A percentile compares a stretch with the other conserved stretches of the same genome.
These are phyloP conservation scores for Neoboletus magnificus DNA, from an alignment of 768 basidiomycete genomes.

Conservation along the genomic window DNA sequence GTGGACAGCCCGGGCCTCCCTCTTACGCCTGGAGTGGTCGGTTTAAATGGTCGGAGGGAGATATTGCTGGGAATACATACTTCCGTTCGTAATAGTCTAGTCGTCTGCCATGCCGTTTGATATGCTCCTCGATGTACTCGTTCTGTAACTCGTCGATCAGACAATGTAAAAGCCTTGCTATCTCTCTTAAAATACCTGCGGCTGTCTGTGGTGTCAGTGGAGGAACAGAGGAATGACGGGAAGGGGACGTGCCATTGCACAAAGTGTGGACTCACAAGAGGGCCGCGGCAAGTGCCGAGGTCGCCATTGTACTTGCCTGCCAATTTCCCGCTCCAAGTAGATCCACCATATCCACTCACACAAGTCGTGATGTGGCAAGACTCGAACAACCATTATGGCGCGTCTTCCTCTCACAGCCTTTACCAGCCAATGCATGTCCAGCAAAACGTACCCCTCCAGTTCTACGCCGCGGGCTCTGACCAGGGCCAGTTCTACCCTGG, in stretches of 20 bases:
- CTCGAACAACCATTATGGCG: conserved; percentile 51
- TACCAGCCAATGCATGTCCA: conserved; percentile 51
- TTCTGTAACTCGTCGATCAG: conserved; percentile 53
- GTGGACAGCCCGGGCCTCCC: conserved; percentile 75
- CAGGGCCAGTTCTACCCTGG: conserved; percentile 62
- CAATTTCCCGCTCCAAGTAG: not conserved
- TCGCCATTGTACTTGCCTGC: no score
- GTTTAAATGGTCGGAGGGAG: not conserved
- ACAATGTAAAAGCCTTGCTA: not conserved
- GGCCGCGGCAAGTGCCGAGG: conserved; percentile 31
- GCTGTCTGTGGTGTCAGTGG: conserved; percentile 39
- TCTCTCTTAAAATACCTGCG: conserved; percentile 49
- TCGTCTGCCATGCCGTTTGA: conserved; percentile 93
- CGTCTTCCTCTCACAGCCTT: conserved; percentile 53
- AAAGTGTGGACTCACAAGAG: not conserved
- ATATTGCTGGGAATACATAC: conserved; percentile 44
- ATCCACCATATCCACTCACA: not conserved
- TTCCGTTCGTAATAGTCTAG: conserved; percentile 95
- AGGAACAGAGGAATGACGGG: not conserved
- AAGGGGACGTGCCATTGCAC: conserved; percentile 27
- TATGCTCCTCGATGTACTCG: conserved; percentile 99
- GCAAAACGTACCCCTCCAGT: conserved; percentile 65
- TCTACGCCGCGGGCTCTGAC: conserved; percentile 65
- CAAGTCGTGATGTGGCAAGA: conserved; percentile 71
- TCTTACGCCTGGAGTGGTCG: conserved; percentile 60